Conservation (phyloP, 352 stramenopile species). For the Globisporangium spinosum region DNA sequence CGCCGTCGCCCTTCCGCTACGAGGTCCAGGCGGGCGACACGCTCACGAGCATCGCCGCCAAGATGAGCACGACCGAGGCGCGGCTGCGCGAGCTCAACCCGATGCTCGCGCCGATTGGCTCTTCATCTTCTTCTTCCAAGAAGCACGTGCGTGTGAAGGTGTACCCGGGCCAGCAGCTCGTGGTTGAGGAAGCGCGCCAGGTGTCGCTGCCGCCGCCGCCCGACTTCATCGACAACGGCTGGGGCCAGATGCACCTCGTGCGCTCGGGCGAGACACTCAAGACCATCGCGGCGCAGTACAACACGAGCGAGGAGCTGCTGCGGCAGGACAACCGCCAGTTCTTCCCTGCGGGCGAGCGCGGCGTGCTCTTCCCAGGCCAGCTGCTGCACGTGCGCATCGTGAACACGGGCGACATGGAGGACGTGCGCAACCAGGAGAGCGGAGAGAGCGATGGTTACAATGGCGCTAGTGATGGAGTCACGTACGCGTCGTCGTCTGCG, state of each 20-base stretch:
- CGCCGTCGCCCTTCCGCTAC: conserved; percentile 70
- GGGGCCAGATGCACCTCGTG: conserved; percentile 83
- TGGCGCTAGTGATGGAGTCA: not conserved
- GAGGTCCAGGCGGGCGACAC: conserved; percentile 60
- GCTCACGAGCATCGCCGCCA: conserved; percentile 55
- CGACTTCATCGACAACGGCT: conserved; percentile 79
- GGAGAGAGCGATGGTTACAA: not conserved
- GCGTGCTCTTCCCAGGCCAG: conserved; percentile 58
- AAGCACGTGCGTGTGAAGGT: conserved; percentile 47
- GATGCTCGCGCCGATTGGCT: conserved; percentile 35
- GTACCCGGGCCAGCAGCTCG: conserved; percentile 69
- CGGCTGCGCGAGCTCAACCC: conserved; percentile 65
- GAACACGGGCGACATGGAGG: conserved; percentile 71
- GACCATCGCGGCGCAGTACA: conserved; percentile 72
- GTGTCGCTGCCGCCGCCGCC: conserved; percentile 72
- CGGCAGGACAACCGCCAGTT: conserved; percentile 78
- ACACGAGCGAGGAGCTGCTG: conserved; percentile 75
- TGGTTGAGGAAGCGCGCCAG: conserved; percentile 62
- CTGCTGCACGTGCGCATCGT: conserved; percentile 76
- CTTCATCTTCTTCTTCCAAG: conserved; percentile 17
- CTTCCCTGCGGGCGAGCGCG: conserved; percentile 75
- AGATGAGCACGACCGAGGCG: conserved; percentile 57
- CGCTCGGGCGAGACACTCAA: conserved; percentile 61
- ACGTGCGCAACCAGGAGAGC: conserved; percentile 4
- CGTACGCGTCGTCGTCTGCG: conserved; percentile 35